Percentiles rank a stretch among this genome's conserved stretches.
Evolutionary conservation across 768 basidiomycete genomes (phyloP).

Genomic region (Epithele typhae): DNA sequence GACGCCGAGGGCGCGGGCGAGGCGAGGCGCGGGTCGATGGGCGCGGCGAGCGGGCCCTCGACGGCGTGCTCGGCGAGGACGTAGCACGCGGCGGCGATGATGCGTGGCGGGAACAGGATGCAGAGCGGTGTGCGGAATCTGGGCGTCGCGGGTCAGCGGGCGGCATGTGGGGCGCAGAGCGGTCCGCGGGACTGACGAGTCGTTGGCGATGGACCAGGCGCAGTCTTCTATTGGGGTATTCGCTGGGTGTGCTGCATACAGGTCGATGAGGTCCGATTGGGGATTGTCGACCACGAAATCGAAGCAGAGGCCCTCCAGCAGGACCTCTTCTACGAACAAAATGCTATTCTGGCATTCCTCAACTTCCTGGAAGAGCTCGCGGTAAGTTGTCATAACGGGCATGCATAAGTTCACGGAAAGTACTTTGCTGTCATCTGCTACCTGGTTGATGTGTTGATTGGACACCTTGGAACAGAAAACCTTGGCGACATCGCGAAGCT

Average conservation of each 20-base stretch:
- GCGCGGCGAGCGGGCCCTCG: conserved; percentile 70
- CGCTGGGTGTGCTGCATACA: conserved; percentile 55
- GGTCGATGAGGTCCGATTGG: conserved; percentile 69
- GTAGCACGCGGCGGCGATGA: conserved; percentile 76
- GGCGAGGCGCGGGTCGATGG: conserved; percentile 71
- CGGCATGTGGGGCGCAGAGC: too few species aligned
- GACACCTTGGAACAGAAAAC: conserved; percentile 68
- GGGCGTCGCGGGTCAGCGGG: neutral
- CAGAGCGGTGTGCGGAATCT: conserved; percentile 82
- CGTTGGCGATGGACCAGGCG: conserved; percentile 84
- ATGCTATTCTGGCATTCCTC: conserved; percentile 68
- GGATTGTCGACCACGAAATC: conserved; percentile 78
- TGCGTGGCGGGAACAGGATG: conserved; percentile 59
- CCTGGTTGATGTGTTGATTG: conserved; percentile 48
- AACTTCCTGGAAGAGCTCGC: conserved; percentile 52
- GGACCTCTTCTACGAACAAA: conserved; percentile 68
- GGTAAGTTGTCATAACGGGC: neutral
- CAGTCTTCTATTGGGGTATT: conserved; percentile 57
- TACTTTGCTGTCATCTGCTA: conserved; percentile 65
- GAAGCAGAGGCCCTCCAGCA: conserved; percentile 82
- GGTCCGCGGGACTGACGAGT: conserved; percentile 80
- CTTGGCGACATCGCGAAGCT: conserved; percentile 79
- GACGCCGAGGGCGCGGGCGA: conserved; percentile 68
- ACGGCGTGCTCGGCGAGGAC: conserved; percentile 68
- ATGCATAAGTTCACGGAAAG: too few species aligned